Evolutionary conservation across 2,329 filamentous ascomycete species (phyloP).

Genomic region (Cercospora citrullina): DNA sequence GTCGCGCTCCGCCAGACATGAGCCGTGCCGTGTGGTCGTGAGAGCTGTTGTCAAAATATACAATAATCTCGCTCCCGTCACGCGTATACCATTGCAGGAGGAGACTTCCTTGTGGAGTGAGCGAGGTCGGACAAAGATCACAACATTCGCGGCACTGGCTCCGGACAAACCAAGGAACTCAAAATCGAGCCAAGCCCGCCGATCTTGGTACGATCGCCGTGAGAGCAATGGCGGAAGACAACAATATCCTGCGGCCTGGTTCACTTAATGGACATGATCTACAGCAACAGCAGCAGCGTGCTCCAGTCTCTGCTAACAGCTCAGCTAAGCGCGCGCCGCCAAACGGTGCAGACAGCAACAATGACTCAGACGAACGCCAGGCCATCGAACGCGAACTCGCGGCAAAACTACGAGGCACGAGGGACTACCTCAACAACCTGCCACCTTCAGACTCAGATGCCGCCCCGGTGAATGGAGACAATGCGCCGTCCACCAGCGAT

Average conservation of each 20-base stretch:
- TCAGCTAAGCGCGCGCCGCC: slow-evolving; percentile 8
- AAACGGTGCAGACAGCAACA: background rate
- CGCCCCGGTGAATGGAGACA: background rate
- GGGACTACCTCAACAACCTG: slow-evolving; percentile 17
- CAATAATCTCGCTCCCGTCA: background rate
- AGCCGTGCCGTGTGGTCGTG: background rate
- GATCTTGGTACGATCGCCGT: background rate
- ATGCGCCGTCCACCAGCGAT: background rate
- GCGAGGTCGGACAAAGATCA: background rate
- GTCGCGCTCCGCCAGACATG: background rate
- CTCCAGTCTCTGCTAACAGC: background rate
- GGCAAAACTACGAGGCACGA: slow-evolving; percentile 22
- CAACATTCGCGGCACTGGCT: background rate
- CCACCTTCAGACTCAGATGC: background rate
- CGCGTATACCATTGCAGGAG: background rate
- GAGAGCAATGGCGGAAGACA: slow-evolving; percentile 4
- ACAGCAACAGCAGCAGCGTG: background rate
- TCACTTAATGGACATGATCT: background rate
- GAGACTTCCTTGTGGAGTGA: background rate
- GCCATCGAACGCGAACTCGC: slow-evolving; percentile 25
- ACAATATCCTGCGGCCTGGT: background rate
- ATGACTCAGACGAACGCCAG: slow-evolving; percentile 6
- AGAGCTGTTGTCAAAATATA: background rate
- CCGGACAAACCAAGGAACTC: background rate
- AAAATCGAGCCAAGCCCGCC: background rate